Conservation (phyloP, 305 asterid genomes). For the Fraxinus greggii region DNA sequence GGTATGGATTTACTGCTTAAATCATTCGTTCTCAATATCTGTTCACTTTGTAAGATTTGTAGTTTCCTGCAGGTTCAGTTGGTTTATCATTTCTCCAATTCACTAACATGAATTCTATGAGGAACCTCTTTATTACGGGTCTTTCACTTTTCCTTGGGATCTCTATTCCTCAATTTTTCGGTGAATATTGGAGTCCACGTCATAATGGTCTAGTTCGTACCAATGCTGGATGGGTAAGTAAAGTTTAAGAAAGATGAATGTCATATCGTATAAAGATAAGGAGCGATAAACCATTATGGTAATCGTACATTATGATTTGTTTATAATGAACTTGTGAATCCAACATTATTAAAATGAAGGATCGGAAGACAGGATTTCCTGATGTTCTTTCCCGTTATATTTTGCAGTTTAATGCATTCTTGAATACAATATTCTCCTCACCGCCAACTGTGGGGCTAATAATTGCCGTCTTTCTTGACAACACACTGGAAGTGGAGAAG, state of each 20-base stretch:
- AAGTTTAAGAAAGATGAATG: background rate
- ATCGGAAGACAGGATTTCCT: background rate
- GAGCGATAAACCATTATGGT: background rate
- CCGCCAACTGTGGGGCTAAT: conserved; percentile 82
- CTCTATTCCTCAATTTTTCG: conserved; percentile 85
- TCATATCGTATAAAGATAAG: no score
- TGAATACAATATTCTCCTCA: conserved; percentile 84
- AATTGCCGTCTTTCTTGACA: conserved; percentile 83
- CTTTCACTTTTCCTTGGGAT: conserved; percentile 92
- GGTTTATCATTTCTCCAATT: conserved; percentile 95
- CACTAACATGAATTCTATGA: conserved; percentile 96
- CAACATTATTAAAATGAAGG: background rate
- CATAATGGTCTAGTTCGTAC: conserved; percentile 81
- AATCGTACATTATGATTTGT: background rate
- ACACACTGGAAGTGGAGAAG: conserved; percentile 88
- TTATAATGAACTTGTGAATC: no score
- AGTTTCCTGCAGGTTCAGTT: conserved; percentile 69
- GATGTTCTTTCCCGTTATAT: background rate
- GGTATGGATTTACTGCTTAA: conserved; percentile 48
- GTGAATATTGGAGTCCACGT: conserved; percentile 57
- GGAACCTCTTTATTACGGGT: conserved; percentile 88
- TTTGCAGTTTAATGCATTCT: conserved; percentile 82
- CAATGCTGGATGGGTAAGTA: conserved; percentile 92
- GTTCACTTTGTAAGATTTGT: background rate
- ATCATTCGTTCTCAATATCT: background rate